A percentile compares a stretch with the other conserved stretches of the same genome.
These are phyloP conservation scores for Sporothrix pallida DNA, from an alignment of 2,329 filamentous ascomycete genomes.

Conservation along the genomic window DNA sequence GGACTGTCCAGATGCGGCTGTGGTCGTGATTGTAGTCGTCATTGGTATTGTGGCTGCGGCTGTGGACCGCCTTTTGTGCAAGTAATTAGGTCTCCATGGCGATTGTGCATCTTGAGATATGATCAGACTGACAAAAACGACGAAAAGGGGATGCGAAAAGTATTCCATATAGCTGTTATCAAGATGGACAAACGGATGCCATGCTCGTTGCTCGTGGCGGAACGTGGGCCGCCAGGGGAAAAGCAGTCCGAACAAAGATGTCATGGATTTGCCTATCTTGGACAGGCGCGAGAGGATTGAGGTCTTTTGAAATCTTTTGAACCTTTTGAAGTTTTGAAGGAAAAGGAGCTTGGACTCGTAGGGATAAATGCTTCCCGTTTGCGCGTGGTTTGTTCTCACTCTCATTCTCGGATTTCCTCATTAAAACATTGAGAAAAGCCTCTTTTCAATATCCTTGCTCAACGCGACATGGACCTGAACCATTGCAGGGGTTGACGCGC, in stretches of 20 bases:
- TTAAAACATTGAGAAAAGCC: background rate
- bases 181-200: background rate
- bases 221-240: background rate
- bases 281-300: background rate
- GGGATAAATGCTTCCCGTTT: slow-evolving; percentile 5
- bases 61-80: background rate
- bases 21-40: too few relatives aligned
- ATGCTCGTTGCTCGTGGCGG: background rate
- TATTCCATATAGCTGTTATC: background rate
- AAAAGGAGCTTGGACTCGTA: background rate
- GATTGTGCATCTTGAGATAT: slow-evolving; percentile 11
- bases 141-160: background rate
- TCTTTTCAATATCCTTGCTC: background rate
- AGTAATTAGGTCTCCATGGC: background rate
- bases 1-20: background rate
- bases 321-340: too few relatives aligned
- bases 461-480: background rate
- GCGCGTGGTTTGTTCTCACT: background rate
- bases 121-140: background rate
- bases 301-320: too few relatives aligned
- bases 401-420: background rate
- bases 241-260: background rate
- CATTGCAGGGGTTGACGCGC: background rate
- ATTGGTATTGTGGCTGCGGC: too few relatives aligned
- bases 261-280: slow-evolving; percentile 1